phyloP scores from a whole-genome alignment of 805 yeast species.

The Cyberlindnera lachancei region DNA sequence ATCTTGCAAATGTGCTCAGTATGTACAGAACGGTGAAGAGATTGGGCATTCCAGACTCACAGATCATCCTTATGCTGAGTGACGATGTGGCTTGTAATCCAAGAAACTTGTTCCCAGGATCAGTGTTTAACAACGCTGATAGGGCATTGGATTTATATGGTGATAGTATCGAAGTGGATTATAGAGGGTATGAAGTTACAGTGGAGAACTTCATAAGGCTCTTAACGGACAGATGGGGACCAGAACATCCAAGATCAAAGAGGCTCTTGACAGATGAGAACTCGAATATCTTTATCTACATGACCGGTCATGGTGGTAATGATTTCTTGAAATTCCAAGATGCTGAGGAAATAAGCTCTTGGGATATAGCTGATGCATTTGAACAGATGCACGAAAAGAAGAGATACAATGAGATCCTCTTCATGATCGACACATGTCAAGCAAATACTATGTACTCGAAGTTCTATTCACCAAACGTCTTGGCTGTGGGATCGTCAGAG shows the following conservation, averaged over 20 bases:
- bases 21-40: slow-evolving; percentile 94
- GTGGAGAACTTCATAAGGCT: slow-evolving; percentile 93
- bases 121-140: slow-evolving; percentile 90
- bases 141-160: slow-evolving; percentile 91
- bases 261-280: slow-evolving; percentile 87
- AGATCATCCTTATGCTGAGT: slow-evolving; percentile 89
- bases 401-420: slow-evolving; percentile 89
- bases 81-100: slow-evolving; percentile 98
- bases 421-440: slow-evolving; percentile 98
- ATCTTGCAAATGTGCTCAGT: slow-evolving; percentile 92
- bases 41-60: slow-evolving; percentile 95
- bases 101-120: slow-evolving; percentile 91
- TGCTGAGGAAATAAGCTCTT: slow-evolving; percentile 93
- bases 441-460: slow-evolving; percentile 96
- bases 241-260: slow-evolving; percentile 88
- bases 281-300: slow-evolving; percentile 85
- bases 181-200: slow-evolving; percentile 95
- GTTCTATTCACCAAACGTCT: slow-evolving; percentile 84
- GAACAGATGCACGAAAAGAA: slow-evolving; percentile 95
- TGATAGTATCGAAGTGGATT: slow-evolving; percentile 91
- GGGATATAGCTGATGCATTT: slow-evolving; percentile 95
- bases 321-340: slow-evolving; percentile 97
- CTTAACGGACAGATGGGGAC: slow-evolving; percentile 92
- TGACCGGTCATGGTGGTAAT: slow-evolving; percentile 99
- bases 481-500: slow-evolving; percentile 88